phyloP scores from a whole-genome alignment of 108 stramenopile species.

The Parmales sp. region DNA sequence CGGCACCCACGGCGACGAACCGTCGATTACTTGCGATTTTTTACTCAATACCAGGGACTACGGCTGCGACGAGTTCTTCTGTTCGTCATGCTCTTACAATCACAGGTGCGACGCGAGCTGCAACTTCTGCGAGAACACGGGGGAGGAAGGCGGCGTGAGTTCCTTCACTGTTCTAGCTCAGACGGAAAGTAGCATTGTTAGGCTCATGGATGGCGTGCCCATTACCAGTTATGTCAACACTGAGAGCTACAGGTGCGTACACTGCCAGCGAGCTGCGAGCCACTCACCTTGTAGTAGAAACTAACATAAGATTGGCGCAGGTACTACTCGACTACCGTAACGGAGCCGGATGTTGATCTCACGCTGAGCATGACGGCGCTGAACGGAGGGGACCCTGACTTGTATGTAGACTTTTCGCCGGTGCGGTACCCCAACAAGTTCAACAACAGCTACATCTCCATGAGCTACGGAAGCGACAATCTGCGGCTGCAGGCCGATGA shows the following conservation, averaged over 20 bases:
- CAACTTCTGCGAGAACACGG: neutral
- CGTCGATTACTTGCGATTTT: neutral
- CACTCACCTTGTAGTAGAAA: no score
- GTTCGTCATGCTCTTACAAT: neutral
- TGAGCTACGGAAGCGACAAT: constrained; percentile 16
- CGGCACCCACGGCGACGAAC: no score
- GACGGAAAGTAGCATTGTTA: neutral
- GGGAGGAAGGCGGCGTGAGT: neutral
- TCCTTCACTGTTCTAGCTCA: constrained; percentile 1
- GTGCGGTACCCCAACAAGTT: neutral
- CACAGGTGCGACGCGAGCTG: neutral
- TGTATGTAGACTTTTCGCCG: constrained; percentile 21
- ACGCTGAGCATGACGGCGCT: constrained; percentile 14
- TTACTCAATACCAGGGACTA: neutral
- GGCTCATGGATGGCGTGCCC: constrained; percentile 12
- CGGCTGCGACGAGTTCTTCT: neutral
- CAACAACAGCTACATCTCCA: constrained; percentile 5
- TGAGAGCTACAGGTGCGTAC: neutral
- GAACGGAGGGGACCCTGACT: constrained; percentile 20
- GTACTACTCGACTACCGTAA: constrained; percentile 4
- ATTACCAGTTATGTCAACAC: neutral
- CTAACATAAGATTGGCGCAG: no score
- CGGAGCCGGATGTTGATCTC: constrained; percentile 12
- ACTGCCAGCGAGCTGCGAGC: no score
- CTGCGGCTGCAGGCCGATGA: constrained; percentile 16